Percentiles rank a stretch among this genome's conserved stretches.
phyloP scores from a whole-genome alignment of 352 stramenopile species.

The Pythium dissotocum region DNA sequence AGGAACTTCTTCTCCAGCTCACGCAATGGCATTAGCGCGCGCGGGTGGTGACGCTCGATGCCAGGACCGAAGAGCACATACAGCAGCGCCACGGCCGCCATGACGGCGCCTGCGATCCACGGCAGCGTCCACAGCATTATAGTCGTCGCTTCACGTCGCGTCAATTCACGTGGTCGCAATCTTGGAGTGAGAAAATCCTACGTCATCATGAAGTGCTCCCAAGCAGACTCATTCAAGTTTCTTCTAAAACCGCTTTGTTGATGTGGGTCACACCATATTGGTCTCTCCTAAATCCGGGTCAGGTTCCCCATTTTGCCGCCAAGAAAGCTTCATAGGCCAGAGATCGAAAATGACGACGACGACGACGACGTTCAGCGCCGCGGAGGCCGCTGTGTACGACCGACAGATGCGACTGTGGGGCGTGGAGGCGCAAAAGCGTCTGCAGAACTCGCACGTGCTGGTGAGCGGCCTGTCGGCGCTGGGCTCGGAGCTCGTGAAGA shows the following conservation, averaged over 20 bases:
- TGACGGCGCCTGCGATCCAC: constrained; percentile 24
- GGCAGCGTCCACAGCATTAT: constrained; percentile 29
- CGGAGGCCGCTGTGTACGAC: constrained; percentile 96
- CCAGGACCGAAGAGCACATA: constrained; percentile 54
- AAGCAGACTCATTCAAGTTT: background rate
- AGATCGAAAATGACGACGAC: constrained; percentile 18
- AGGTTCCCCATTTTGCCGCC: constrained; percentile 1
- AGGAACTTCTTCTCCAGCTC: constrained; percentile 59
- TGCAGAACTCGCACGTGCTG: constrained; percentile 88
- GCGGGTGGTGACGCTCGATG: constrained; percentile 50
- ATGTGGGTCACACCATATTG: constrained; percentile 14
- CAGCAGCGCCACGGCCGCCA: constrained; percentile 31
- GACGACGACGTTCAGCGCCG: constrained; percentile 60
- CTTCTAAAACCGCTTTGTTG: constrained; percentile 9
- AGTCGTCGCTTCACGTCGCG: background rate
- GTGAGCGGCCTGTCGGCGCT: constrained; percentile 86
- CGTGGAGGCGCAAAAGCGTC: constrained; percentile 93
- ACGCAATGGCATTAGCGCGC: constrained; percentile 39
- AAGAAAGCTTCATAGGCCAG: constrained; percentile 1
- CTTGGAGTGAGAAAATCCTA: background rate
- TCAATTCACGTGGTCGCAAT: background rate
- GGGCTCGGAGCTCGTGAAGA: constrained; percentile 95
- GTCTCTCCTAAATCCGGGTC: constrained; percentile 8
- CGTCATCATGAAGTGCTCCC: constrained; percentile 9
- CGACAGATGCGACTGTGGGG: constrained; percentile 99